Percentiles rank a stretch among this genome's conserved stretches.
phyloP scores from a whole-genome alignment of 2,329 filamentous ascomycete species.

The Niveomyces coronatus region DNA sequence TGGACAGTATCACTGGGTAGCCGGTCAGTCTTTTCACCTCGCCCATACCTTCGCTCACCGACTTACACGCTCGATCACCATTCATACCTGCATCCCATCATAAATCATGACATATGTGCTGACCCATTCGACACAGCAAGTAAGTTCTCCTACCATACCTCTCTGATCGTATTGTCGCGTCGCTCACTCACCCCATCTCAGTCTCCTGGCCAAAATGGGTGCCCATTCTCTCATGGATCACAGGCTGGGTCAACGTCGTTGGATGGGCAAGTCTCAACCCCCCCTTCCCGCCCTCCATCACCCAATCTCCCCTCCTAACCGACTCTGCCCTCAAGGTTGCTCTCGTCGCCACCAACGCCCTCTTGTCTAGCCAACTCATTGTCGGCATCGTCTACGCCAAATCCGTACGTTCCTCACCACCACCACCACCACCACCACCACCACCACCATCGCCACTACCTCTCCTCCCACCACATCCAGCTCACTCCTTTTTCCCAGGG shows the following conservation, averaged over 20 bases:
- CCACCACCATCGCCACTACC: too few relatives aligned
- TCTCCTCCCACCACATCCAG: neutral
- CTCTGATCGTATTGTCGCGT: neutral
- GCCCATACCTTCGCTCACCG: constrained; percentile 43
- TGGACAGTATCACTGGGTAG: constrained; percentile 63
- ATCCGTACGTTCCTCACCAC: constrained; percentile 19
- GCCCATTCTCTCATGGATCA: constrained; percentile 21
- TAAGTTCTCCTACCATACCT: too few relatives aligned
- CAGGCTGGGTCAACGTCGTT: constrained; percentile 54
- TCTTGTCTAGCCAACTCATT: constrained; percentile 56
- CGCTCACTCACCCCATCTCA: neutral
- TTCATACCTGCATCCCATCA: too few relatives aligned
- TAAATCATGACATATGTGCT: neutral
- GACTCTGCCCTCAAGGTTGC: too few relatives aligned
- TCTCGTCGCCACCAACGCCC: constrained; percentile 55
- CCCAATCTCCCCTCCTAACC: neutral
- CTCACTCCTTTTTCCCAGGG: constrained; percentile 11
- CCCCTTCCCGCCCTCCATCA: neutral
- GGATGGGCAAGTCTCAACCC: constrained; percentile 38
- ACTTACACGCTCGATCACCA: too few relatives aligned
- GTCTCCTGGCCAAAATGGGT: constrained; percentile 17
- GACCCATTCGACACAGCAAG: neutral
- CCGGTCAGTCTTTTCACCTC: constrained; percentile 38
- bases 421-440: too few relatives aligned
- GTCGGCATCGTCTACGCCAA: constrained; percentile 54